Evolutionary conservation across 2,329 filamentous ascomycete species (phyloP).

Genomic region (Xylariaceae sp.): DNA sequence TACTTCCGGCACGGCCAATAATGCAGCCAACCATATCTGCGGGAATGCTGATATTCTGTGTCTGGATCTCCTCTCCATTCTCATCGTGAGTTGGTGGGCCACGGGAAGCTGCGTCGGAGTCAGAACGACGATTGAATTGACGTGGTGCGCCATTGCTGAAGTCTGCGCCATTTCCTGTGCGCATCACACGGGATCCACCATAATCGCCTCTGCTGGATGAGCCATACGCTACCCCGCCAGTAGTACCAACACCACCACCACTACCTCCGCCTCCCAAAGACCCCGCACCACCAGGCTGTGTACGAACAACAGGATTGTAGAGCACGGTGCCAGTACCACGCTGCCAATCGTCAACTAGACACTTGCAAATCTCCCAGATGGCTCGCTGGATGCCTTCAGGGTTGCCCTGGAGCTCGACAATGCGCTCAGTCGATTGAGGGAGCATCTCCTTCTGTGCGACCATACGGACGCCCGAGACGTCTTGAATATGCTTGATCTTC

Average conservation of each 20-base stretch:
- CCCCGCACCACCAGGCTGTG: conserved; percentile 67
- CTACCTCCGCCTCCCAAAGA: conserved; percentile 33
- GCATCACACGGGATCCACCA: conserved; percentile 76
- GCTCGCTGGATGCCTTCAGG: conserved; percentile 95
- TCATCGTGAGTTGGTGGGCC: conserved; percentile 89
- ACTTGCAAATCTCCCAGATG: conserved; percentile 99
- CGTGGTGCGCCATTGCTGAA: conserved; percentile 83
- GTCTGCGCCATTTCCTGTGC: conserved; percentile 95
- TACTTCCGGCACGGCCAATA: conserved; percentile 91
- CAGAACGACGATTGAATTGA: conserved; percentile 78
- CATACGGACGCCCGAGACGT: conserved; percentile 96
- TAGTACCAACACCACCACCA: conserved; percentile 35
- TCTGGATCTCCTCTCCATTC: conserved; percentile 97
- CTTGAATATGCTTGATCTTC: conserved; percentile 99
- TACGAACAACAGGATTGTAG: conserved; percentile 95
- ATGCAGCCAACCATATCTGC: conserved; percentile 99
- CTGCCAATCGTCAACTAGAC: conserved; percentile 96
- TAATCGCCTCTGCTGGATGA: conserved; percentile 60
- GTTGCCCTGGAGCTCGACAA: conserved; percentile 94
- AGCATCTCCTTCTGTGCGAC: conserved; percentile 99
- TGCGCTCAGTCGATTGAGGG: conserved; percentile 95
- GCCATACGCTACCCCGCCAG: conserved; percentile 52
- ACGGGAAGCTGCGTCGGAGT: conserved; percentile 79
- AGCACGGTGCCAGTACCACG: conserved; percentile 95
- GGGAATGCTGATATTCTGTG: conserved; percentile 99